phyloP scores from a whole-genome alignment of 768 basidiomycete species.

The Amanita rubescens region DNA sequence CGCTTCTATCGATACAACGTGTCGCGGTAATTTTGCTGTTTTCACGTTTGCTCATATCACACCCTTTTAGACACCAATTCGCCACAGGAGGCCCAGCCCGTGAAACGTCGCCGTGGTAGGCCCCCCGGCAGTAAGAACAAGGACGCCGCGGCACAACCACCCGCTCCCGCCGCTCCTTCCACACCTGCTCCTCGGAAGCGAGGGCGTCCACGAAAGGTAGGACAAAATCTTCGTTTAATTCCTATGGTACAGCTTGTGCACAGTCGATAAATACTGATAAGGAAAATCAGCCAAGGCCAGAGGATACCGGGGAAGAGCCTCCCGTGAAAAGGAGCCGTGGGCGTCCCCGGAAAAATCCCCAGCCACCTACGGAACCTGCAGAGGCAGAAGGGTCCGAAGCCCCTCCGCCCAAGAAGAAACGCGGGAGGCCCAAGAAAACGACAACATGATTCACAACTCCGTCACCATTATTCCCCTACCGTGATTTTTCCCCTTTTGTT shows the following conservation, averaged over 20 bases:
- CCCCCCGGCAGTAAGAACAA: slow-evolving; percentile 85
- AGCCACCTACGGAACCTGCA: slow-evolving; percentile 36
- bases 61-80: slow-evolving; percentile 30
- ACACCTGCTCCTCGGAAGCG: slow-evolving; percentile 43
- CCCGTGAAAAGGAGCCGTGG: slow-evolving; percentile 63
- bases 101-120: slow-evolving; percentile 80
- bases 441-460: slow-evolving; percentile 12
- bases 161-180: slow-evolving; percentile 26
- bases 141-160: slow-evolving; percentile 28
- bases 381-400: slow-evolving; percentile 39
- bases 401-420: slow-evolving; percentile 57
- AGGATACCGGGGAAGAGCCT: slow-evolving; percentile 39
- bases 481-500: slow-evolving; percentile 10
- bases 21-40: slow-evolving; percentile 30
- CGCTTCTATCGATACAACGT: not conserved
- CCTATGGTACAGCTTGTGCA: slow-evolving; percentile 6
- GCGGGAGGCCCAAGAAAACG: slow-evolving; percentile 59
- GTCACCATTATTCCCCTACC: slow-evolving; percentile 11
- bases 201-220: slow-evolving; percentile 63
- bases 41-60: slow-evolving; percentile 16
- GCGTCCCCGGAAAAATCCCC: slow-evolving; percentile 61
- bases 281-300: slow-evolving; percentile 32
- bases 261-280: slow-evolving; percentile 11
- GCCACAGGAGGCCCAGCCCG: slow-evolving; percentile 23
- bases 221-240: slow-evolving; percentile 15